Evolutionary conservation across 2,329 filamentous ascomycete species (phyloP).

Genomic region (Hypoxylon sp.): DNA sequence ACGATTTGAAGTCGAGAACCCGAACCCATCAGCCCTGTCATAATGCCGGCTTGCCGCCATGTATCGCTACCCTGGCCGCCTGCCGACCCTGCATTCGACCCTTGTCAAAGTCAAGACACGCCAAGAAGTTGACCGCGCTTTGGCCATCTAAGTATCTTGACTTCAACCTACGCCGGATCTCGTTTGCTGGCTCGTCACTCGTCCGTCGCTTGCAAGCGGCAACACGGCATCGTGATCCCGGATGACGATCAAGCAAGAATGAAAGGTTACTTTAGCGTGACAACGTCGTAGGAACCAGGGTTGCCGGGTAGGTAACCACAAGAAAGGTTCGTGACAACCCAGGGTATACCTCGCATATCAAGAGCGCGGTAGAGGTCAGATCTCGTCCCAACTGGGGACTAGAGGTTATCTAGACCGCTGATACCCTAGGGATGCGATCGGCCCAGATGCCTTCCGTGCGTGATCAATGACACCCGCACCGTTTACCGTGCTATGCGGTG

Average conservation of each 20-base stretch:
- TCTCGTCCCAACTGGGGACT: slow-evolving; percentile 30
- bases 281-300: slow-evolving; percentile 28
- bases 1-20: slow-evolving; percentile 23
- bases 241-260: slow-evolving; percentile 40
- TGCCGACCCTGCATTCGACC: slow-evolving; percentile 18
- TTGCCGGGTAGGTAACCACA: no score
- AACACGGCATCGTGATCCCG: slow-evolving; percentile 25
- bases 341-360: slow-evolving; percentile 30
- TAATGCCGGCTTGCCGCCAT: slow-evolving; percentile 11
- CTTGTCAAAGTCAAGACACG: slow-evolving; percentile 27
- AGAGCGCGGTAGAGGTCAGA: slow-evolving; percentile 22
- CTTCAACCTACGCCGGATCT: slow-evolving; percentile 13
- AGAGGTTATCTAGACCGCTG: slow-evolving; percentile 33
- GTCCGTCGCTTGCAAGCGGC: slow-evolving; percentile 2
- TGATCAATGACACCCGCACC: slow-evolving; percentile 31
- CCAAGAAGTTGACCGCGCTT: slow-evolving; percentile 32
- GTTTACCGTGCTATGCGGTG: slow-evolving; percentile 21
- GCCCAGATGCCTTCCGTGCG: slow-evolving; percentile 38
- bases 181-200: no score
- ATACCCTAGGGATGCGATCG: slow-evolving; percentile 28
- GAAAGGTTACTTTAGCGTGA: slow-evolving; percentile 28
- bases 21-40: slow-evolving; percentile 32
- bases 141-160: slow-evolving; percentile 7
- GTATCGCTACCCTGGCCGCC: slow-evolving; percentile 1
- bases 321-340: slow-evolving; percentile 20